Conservation (phyloP, 257 asterid species). For the Nicotiana undulata region DNA sequence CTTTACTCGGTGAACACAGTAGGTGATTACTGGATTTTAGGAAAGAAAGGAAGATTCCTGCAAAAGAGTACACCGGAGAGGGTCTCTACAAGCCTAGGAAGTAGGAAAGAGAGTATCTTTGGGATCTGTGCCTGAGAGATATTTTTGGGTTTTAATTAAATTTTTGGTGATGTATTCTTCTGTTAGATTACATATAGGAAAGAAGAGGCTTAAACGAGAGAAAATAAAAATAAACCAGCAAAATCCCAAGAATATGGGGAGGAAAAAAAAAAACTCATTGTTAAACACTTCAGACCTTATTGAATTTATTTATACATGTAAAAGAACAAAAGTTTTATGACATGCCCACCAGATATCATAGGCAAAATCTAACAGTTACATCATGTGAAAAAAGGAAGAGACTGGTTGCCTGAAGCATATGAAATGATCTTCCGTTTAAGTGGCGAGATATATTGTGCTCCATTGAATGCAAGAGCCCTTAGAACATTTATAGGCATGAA, state of each 20-base stretch:
- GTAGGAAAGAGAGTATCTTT: no score
- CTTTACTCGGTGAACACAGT: no score
- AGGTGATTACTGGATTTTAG: no score
- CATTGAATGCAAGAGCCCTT: conserved; percentile 88
- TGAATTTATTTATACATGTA: not conserved
- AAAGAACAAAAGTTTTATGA: not conserved
- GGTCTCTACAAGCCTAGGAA: no score
- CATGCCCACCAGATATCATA: not conserved
- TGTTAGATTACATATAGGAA: no score
- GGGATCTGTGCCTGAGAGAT: no score
- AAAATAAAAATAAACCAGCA: not conserved
- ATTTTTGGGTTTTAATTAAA: no score
- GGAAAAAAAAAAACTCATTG: not conserved
- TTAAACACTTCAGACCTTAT: not conserved
- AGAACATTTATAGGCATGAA: conserved; percentile 68
- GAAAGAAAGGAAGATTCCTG: no score
- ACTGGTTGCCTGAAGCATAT: conserved; percentile 75
- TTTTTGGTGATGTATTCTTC: no score
- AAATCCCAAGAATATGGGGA: not conserved
- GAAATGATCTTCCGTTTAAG: conserved; percentile 66
- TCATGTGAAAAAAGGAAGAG: conserved; percentile 63
- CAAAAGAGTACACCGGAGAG: no score
- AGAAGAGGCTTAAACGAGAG: not conserved
- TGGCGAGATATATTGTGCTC: conserved; percentile 69
- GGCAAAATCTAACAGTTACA: not conserved